Evolutionary conservation across 495 filamentous ascomycete genomes (phyloP).

Genomic region (Neurospora pannonica): DNA sequence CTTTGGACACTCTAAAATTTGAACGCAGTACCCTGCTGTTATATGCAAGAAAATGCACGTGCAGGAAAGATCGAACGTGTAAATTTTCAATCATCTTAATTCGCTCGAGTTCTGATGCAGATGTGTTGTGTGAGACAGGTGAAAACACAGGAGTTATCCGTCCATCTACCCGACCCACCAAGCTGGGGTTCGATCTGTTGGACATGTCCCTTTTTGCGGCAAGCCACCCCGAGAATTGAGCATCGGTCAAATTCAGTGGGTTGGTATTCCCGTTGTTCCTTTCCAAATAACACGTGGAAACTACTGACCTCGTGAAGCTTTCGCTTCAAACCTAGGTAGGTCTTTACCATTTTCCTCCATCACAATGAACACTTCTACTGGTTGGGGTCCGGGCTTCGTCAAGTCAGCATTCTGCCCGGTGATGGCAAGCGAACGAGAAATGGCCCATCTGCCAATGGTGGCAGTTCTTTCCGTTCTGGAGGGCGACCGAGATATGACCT

Average conservation of each 20-base stretch:
- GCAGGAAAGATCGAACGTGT: fast-evolving
- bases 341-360: too few relatives aligned
- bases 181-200: background rate
- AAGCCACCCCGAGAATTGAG: too few relatives aligned
- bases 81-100: fast-evolving
- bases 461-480: background rate
- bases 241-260: too few relatives aligned
- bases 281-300: too few relatives aligned
- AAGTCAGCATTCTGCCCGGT: background rate
- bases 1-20: background rate
- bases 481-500: background rate
- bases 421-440: background rate
- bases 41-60: background rate
- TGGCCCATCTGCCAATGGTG: background rate
- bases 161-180: background rate
- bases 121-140: background rate
- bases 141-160: background rate
- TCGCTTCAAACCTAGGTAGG: too few relatives aligned
- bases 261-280: too few relatives aligned
- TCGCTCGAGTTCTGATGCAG: background rate
- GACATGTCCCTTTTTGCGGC: background rate
- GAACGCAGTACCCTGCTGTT: background rate
- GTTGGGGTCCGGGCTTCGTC: background rate
- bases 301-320: too few relatives aligned
- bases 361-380: background rate